Conservation (phyloP, 108 stramenopile genomes). For the Phaeodactylum tricornutum region DNA sequence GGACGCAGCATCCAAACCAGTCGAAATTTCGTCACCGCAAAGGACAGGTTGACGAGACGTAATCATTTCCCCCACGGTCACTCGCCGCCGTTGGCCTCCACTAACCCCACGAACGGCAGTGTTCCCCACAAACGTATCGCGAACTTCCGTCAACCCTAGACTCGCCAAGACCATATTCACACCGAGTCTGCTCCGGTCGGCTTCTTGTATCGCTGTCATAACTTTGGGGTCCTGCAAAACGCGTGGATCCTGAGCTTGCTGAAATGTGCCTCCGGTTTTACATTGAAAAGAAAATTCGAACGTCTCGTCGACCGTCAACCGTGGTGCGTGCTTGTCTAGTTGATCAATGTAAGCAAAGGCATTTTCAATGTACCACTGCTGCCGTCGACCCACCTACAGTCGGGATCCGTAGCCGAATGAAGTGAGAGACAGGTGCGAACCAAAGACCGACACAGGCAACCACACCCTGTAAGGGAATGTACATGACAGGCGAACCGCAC, state of each 20-base stretch:
- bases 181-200: not conserved
- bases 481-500: not conserved
- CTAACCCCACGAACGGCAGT: conserved; percentile 64
- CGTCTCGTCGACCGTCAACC: conserved; percentile 67
- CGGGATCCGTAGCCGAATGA: not conserved
- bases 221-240: not conserved
- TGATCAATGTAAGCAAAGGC: conserved; percentile 48
- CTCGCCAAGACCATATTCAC: not conserved
- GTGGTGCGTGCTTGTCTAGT: conserved; percentile 56
- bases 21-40: conserved; percentile 83
- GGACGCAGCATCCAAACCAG: conserved; percentile 73
- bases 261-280: conserved; percentile 26
- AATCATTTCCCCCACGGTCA: conserved; percentile 85
- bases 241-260: not conserved
- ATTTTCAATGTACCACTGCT: conserved; percentile 20
- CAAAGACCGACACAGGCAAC: not conserved
- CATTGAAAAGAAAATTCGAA: conserved; percentile 69
- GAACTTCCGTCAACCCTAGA: conserved; percentile 38
- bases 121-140: conserved; percentile 80
- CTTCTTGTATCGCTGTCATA: not conserved
- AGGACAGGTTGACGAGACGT: conserved; percentile 43
- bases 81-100: conserved; percentile 65
- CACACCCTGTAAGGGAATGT: not conserved
- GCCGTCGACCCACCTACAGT: not conserved
- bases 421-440: not conserved